phyloP scores from a whole-genome alignment of 2,329 filamentous ascomycete species.

The Cercospora canescens region DNA sequence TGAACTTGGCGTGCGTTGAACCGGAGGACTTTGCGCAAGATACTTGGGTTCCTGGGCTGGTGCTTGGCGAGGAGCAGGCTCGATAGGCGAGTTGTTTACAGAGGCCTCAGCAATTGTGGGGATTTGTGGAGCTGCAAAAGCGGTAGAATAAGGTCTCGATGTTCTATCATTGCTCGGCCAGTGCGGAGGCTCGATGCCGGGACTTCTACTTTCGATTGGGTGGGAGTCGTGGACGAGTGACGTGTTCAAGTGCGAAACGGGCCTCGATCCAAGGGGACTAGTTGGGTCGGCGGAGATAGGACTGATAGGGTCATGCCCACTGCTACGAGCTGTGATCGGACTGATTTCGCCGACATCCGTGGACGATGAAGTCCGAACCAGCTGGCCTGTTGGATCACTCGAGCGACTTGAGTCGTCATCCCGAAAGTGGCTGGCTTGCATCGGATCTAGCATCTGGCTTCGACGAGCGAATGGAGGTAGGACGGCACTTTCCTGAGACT shows the following conservation, averaged over 20 bases:
- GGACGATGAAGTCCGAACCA: conserved; percentile 18
- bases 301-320: conserved; percentile 12
- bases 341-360: conserved; percentile 26
- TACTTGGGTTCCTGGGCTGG: conserved; percentile 10
- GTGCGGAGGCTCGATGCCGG: neutral
- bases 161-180: conserved; percentile 6
- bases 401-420: conserved; percentile 30
- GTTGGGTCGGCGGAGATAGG: conserved; percentile 19
- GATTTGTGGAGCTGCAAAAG: conserved; percentile 21
- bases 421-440: conserved; percentile 28
- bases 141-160: conserved; percentile 16
- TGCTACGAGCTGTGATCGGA: conserved; percentile 26
- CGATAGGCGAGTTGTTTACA: conserved; percentile 19
- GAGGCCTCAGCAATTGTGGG: conserved; percentile 22
- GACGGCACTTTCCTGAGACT: conserved; percentile 32
- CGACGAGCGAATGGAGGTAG: conserved; percentile 38
- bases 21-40: conserved; percentile 11
- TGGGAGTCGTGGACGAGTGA: conserved; percentile 6
- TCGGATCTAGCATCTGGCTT: conserved; percentile 35
- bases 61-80: neutral
- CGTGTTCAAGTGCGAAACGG: conserved; percentile 20
- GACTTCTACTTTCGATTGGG: conserved; percentile 8
- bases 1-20: neutral
- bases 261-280: conserved; percentile 18
- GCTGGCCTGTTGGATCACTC: conserved; percentile 27